These are phyloP conservation scores for Daldinia vernicosa DNA, from an alignment of 495 filamentous ascomycete genomes.

Conservation along the genomic window DNA sequence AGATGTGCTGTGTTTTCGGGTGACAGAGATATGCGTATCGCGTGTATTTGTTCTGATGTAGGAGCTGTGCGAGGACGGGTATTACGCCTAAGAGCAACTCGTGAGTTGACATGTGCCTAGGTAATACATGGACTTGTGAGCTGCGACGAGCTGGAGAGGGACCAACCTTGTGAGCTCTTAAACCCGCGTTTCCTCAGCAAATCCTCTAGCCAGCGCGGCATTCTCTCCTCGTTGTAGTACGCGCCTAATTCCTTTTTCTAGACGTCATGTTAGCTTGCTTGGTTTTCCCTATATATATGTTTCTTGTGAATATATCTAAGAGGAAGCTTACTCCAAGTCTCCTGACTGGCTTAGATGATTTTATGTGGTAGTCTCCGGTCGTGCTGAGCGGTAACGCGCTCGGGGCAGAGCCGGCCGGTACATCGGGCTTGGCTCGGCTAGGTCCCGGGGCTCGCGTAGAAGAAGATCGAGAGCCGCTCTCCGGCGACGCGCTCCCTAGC, in stretches of 20 bases:
- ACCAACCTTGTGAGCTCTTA: slow-evolving; percentile 65
- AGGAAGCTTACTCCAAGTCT: slow-evolving; percentile 44
- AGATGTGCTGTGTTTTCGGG: slow-evolving; percentile 77
- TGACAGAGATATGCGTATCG: slow-evolving; percentile 82
- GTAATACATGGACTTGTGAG: background rate
- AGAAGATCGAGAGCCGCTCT: slow-evolving; percentile 7
- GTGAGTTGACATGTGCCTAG: slow-evolving; percentile 39
- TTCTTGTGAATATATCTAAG: background rate
- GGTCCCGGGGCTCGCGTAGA: background rate
- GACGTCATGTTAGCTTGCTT: slow-evolving; percentile 1
- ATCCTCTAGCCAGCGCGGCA: slow-evolving; percentile 81
- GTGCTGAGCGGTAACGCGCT: background rate
- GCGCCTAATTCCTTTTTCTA: slow-evolving; percentile 76
- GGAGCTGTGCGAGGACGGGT: slow-evolving; percentile 74
- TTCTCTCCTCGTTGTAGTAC: slow-evolving; percentile 84
- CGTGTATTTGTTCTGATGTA: slow-evolving; percentile 70
- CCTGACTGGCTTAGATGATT: background rate
- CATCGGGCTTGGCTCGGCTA: background rate
- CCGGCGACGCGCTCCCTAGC: slow-evolving; percentile 17
- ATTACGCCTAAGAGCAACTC: slow-evolving; percentile 66
- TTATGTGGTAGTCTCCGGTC: background rate
- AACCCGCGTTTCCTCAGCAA: slow-evolving; percentile 72
- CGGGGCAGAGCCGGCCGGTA: background rate
- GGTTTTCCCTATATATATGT: background rate
- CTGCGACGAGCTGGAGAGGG: slow-evolving; percentile 45